phyloP scores from a whole-genome alignment of 345 rosid species.

The Passiflora organensis region DNA sequence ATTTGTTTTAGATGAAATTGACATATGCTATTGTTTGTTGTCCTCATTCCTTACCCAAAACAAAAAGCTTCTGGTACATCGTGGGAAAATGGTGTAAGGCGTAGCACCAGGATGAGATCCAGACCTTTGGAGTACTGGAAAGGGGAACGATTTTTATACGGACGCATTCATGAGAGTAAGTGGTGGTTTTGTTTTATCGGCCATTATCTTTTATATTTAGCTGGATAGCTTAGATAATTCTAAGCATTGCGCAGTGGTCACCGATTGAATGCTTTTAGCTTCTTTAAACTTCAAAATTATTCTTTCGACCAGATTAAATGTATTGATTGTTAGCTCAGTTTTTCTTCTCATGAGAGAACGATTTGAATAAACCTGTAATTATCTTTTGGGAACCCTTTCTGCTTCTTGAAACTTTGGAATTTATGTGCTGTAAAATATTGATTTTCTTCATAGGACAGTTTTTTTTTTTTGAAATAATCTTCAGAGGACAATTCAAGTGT shows the following conservation, averaged over 20 bases:
- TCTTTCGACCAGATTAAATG: neutral
- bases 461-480: no score
- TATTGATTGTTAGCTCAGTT: neutral
- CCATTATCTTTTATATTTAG: neutral
- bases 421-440: neutral
- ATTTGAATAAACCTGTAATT: neutral
- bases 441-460: neutral
- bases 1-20: no score
- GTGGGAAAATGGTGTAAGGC: slow-evolving; percentile 54
- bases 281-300: neutral
- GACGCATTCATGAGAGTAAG: slow-evolving; percentile 86
- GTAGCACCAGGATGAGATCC: slow-evolving; percentile 83
- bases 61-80: slow-evolving; percentile 59
- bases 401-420: neutral
- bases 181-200: neutral
- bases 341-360: neutral
- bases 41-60: neutral
- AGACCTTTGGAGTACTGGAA: slow-evolving; percentile 93
- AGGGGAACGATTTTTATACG: slow-evolving; percentile 88
- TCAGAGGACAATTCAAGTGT: no score
- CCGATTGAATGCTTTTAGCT: neutral
- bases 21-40: neutral
- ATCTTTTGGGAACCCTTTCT: neutral
- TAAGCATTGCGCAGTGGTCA: neutral
- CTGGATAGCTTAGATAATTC: neutral